A percentile compares a stretch with the other conserved stretches of the same genome.
phyloP scores from a whole-genome alignment of 192 early-diverging fungal genomes.

The Lunasporangiospora selenospora region DNA sequence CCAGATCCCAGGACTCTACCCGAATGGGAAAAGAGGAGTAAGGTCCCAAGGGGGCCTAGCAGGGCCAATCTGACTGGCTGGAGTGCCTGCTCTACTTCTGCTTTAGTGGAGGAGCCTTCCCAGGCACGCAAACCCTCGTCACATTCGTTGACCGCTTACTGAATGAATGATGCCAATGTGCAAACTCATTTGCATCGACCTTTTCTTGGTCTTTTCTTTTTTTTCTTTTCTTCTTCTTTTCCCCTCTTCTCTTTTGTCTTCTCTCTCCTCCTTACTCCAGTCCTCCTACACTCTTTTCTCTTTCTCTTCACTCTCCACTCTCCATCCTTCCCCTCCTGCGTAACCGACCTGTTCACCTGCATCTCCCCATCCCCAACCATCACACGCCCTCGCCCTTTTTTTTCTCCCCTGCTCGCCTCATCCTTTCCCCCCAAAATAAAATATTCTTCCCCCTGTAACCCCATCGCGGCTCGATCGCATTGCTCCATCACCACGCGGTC shows the following conservation, averaged over 20 bases:
- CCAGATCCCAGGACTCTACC: no score
- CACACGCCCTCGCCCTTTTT: neutral
- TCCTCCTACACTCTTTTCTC: neutral
- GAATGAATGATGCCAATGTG: no score
- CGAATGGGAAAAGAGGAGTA: no score
- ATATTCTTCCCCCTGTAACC: slow-evolving; percentile 1
- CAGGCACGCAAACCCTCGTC: no score
- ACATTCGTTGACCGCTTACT: no score
- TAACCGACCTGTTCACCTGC: no score
- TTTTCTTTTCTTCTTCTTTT: neutral
- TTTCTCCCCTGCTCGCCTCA: neutral
- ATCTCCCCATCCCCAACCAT: neutral
- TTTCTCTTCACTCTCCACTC: neutral
- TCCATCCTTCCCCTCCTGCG: neutral
- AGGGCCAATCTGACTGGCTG: no score
- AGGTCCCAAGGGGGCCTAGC: no score
- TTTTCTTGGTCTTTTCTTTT: neutral
- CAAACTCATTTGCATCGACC: no score
- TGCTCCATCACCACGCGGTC: neutral
- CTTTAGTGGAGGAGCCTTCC: no score
- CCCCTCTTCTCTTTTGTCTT: neutral
- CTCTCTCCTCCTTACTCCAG: neutral
- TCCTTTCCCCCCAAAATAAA: neutral
- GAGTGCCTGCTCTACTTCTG: no score
- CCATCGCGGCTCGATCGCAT: neutral